Evolutionary conservation across 208 protist species (phyloP).

Genomic region (Trypanosoma caninum): DNA sequence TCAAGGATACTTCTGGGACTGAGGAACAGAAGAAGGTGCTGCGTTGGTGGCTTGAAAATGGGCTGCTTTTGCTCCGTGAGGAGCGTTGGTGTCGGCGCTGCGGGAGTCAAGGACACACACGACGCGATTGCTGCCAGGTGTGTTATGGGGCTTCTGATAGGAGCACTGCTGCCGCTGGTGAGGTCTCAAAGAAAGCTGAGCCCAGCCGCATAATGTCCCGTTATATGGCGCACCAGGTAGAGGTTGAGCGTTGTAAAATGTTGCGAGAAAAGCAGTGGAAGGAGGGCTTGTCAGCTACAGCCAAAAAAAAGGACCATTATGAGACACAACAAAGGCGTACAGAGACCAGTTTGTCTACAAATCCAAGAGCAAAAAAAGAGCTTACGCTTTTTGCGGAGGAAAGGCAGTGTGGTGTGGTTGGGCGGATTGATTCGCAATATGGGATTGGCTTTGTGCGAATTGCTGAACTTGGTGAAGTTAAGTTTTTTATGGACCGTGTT

Average conservation of each 20-base stretch:
- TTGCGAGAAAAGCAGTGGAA: constrained; percentile 57
- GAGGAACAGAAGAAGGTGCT: constrained; percentile 30
- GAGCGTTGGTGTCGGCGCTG: constrained; percentile 76
- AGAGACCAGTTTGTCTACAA: neutral
- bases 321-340: constrained; percentile 2
- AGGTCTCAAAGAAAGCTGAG: constrained; percentile 34
- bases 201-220: constrained; percentile 16
- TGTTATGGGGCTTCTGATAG: neutral
- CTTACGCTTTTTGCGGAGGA: constrained; percentile 63
- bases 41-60: constrained; percentile 33
- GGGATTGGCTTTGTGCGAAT: constrained; percentile 78
- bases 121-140: constrained; percentile 31
- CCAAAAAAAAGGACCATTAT: neutral
- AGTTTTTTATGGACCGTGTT: constrained; percentile 82
- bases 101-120: constrained; percentile 58
- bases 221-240: constrained; percentile 56
- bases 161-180: neutral
- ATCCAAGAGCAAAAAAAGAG: constrained; percentile 12
- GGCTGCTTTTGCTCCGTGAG: constrained; percentile 36
- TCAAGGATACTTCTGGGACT: constrained; percentile 21
- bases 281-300: neutral
- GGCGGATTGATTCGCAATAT: constrained; percentile 60
- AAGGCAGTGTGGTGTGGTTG: constrained; percentile 62
- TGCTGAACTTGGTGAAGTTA: constrained; percentile 61
- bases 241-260: constrained; percentile 65